A percentile compares a stretch with the other conserved stretches of the same genome.
phyloP scores from a whole-genome alignment of 2,329 filamentous ascomycete genomes.

The Ascochyta pisi region DNA sequence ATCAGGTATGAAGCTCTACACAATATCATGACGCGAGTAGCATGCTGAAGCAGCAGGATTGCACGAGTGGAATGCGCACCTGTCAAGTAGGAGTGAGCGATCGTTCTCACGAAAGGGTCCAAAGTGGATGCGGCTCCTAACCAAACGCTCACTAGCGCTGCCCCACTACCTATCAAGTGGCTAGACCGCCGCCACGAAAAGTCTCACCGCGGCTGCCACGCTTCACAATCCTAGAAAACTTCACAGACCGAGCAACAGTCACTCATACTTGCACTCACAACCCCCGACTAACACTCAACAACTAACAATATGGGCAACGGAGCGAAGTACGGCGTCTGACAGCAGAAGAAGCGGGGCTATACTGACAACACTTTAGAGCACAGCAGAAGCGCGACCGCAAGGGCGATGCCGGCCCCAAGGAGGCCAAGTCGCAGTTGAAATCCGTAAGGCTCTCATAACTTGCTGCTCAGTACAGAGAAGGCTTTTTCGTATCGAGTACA shows the following conservation, averaged over 20 bases:
- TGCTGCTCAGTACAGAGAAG: not conserved
- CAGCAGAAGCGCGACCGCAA: constrained; percentile 50
- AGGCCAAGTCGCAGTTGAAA: constrained; percentile 47
- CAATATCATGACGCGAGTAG: not conserved
- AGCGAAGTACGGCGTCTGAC: constrained; percentile 39
- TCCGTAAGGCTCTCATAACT: constrained; percentile 32
- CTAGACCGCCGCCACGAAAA: constrained; percentile 37
- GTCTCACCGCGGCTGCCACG: constrained; percentile 28
- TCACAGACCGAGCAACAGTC: constrained; percentile 14
- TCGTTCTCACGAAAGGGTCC: not conserved
- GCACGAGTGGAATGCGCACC: constrained; percentile 1
- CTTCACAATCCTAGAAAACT: constrained; percentile 17
- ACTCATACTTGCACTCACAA: constrained; percentile 13
- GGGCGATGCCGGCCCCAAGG: constrained; percentile 39
- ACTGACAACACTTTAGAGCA: constrained; percentile 40
- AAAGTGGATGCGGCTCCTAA: constrained; percentile 26
- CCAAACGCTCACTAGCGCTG: constrained; percentile 15
- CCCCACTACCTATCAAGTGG: constrained; percentile 20
- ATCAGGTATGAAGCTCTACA: not conserved
- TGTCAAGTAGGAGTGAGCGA: constrained; percentile 2
- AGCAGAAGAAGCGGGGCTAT: constrained; percentile 3
- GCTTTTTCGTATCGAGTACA: not conserved
- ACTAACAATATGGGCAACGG: constrained; percentile 47
- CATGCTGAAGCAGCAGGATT: not conserved
- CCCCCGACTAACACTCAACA: constrained; percentile 24